These are phyloP conservation scores for Lycium ferocissimum DNA, from an alignment of 257 asterid genomes.

Conservation along the genomic window DNA sequence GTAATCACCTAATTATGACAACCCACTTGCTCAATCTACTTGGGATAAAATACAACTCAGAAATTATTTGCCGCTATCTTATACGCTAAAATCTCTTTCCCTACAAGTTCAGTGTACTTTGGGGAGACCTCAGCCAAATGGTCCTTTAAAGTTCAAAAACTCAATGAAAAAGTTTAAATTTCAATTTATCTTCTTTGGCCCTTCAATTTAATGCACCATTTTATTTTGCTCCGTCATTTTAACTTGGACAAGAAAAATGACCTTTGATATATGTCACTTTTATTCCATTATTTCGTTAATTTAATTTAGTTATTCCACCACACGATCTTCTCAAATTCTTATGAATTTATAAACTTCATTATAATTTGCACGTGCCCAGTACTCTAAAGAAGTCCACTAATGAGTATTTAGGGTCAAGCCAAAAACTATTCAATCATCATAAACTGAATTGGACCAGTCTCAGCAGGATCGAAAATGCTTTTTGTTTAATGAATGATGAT, in stretches of 20 bases:
- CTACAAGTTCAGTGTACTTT: constrained; percentile 6
- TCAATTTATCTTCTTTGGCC: background rate
- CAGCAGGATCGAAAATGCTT: background rate
- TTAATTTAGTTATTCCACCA: background rate
- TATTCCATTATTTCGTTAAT: background rate
- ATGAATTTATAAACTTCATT: background rate
- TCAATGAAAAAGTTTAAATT: constrained; percentile 8
- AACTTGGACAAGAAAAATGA: background rate
- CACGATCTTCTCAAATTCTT: background rate
- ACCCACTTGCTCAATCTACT: background rate
- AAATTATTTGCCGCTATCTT: background rate
- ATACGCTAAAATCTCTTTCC: background rate
- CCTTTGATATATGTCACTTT: background rate
- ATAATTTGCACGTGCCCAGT: background rate
- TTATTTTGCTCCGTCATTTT: background rate
- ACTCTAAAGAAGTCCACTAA: background rate
- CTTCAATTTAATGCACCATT: background rate
- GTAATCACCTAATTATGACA: background rate
- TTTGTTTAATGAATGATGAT: background rate
- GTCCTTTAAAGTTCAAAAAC: constrained; percentile 20
- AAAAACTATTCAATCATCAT: background rate
- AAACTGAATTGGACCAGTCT: background rate
- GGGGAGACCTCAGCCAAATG: constrained; percentile 6
- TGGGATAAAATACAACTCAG: background rate
- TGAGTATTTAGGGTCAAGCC: background rate